phyloP scores from a whole-genome alignment of 176 grass and related monocot species.

The Saccharum spontaneum region DNA sequence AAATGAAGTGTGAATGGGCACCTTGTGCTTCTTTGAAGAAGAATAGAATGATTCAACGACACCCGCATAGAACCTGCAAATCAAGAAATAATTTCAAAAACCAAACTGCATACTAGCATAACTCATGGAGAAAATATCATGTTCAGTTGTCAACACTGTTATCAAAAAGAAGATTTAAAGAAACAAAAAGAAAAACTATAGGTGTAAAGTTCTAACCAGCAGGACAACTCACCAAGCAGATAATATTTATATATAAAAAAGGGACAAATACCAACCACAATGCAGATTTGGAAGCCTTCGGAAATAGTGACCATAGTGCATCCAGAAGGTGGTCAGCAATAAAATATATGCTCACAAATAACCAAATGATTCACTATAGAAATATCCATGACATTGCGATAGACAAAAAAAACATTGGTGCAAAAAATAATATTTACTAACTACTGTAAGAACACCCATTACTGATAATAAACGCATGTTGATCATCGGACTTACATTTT shows the following conservation, averaged over 20 bases:
- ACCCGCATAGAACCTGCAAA: slow-evolving; percentile 80
- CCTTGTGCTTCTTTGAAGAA: slow-evolving; percentile 67
- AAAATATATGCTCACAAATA: background rate
- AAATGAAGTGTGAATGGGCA: slow-evolving; percentile 17
- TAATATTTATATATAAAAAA: background rate
- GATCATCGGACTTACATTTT: slow-evolving; percentile 54
- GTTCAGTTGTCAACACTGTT: background rate
- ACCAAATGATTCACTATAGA: background rate
- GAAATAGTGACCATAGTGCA: background rate
- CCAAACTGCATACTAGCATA: slow-evolving; percentile 6
- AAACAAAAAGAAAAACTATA: slow-evolving; percentile 9
- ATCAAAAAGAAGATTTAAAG: background rate
- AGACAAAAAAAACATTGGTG: background rate
- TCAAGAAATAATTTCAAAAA: slow-evolving; percentile 36
- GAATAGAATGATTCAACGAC: slow-evolving; percentile 41
- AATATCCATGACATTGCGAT: background rate
- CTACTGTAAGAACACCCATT: slow-evolving; percentile 5
- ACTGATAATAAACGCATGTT: slow-evolving; percentile 14
- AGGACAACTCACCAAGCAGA: background rate
- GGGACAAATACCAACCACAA: background rate
- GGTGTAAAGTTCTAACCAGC: background rate
- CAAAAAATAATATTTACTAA: background rate
- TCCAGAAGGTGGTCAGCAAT: background rate
- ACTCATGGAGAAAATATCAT: slow-evolving; percentile 6
- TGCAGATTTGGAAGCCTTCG: background rate